Conservation (phyloP, 2,329 filamentous ascomycete genomes). For the Hypoxylon rubiginosum region DNA sequence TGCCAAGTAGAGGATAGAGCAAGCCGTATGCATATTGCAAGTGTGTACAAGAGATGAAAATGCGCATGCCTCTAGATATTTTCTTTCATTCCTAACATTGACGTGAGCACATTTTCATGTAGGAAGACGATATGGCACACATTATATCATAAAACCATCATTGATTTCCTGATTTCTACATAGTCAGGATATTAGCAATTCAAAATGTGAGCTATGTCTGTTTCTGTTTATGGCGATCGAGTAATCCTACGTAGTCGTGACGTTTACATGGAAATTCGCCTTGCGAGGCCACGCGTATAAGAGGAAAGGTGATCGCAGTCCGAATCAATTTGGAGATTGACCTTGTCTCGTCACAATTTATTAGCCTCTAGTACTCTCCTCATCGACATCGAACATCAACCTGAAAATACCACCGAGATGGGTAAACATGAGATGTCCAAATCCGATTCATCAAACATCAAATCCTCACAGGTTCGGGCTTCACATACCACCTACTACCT, state of each 20-base stretch:
- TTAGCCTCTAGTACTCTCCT: neutral
- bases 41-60: no score
- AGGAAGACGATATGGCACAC: no score
- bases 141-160: no score
- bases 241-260: neutral
- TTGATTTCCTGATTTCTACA: no score
- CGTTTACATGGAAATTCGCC: neutral
- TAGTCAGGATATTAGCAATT: no score
- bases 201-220: neutral
- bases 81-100: no score
- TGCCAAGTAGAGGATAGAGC: no score
- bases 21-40: no score
- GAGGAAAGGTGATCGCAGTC: neutral
- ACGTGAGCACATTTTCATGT: no score
- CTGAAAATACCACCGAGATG: slow-evolving; percentile 11
- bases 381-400: neutral
- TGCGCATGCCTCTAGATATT: no score
- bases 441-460: slow-evolving; percentile 24
- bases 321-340: neutral
- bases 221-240: no score
- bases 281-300: neutral
- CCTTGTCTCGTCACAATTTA: neutral
- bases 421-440: slow-evolving; percentile 23
- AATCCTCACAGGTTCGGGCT: slow-evolving; percentile 29
- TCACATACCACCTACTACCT: neutral